Evolutionary conservation across 2,329 filamentous ascomycete species (phyloP), one percentile per base, ranked within the genome.

Genomic region (Cordyceps fumosorosea): DNA sequence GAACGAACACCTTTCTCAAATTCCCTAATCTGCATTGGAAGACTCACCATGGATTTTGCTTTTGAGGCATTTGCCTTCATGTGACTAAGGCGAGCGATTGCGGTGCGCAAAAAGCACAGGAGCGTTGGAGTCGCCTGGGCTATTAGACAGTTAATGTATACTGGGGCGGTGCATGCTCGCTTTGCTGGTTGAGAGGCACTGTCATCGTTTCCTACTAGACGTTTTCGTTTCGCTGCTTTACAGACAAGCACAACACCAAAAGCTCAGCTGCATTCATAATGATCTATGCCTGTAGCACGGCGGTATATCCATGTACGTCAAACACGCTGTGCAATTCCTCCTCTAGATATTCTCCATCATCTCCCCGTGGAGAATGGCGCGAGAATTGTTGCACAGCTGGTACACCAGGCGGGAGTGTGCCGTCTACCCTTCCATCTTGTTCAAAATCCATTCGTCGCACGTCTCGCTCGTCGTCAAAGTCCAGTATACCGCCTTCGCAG

Each of bases 391-490:
- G 69, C 24, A 70, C 63, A 37, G 71, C 68, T 32, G 66, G 67
- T 18, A 65, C 62, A 0, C 74, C 75, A 3, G 66, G 63, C 20
- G 74, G 74, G 7, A 76, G 65, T 3, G 67, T 66, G 7, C 77
- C 77, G 62, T 78, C 74, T 1, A 66, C 67, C 22, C 74, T 76
- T 11, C 70, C 76, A 68, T 79, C 77, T 12, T 64, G 60, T 14
- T 69, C 69, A 47, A 74, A 71, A 8, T 62, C 61, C 5, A 63
- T 59, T 7, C 72, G 69, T 37, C 73, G 69, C 18, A 67, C 66
- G 58, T 78, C 77, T 4, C 71, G 70, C 53, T 70, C 73, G 29
- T 76, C 74, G 10, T 73, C 73, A 68, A 76, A 76, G 66, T 78
- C 76, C 53, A 80, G 63, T 34, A 80, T 76, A 12, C 77, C 76